Base-by-base conservation (phyloP, 1,284 basidiomycete genomes). In the Cutaneotrichosporon dermatis region DNA sequence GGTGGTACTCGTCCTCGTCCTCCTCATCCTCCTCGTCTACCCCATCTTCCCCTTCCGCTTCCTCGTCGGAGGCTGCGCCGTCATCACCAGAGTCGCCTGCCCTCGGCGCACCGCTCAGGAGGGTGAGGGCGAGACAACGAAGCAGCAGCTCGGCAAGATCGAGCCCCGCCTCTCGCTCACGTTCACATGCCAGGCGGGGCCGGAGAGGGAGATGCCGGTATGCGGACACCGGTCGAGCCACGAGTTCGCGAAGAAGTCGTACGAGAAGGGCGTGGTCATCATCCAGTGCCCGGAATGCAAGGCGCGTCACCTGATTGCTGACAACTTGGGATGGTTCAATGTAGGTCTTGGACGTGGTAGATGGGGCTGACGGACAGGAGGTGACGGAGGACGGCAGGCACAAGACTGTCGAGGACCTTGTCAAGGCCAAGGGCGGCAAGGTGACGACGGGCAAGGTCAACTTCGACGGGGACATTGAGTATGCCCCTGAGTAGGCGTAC, bases 281-380 rank as follows among this genome's bases (percentile, higher is more conserved):
- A 85, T 97, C 0, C 85, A 95, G 72, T 98, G 95, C 78, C 92
- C 94, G 1, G 84, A 84, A 12, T 98, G 95, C 78, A 86, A 90
- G 70, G 92, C 91, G 72, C 80, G 90, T 49, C 90, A 92, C 77
- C 80, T 92, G 15, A 92, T 93, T 70, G 92, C 93, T 7, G 92
- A 96, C 73, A 87, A 96, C 70, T 77, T 96, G 12, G 90, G 90
- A 1, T 96, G 93, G 93, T 96, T 96, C 80, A 75, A 77, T 54
- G 75, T 74, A 55, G 50, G 71, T 65, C 15, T 25, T 25, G 25
- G 25, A 25, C 25, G 25, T 25, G 25, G 25, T 25, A 25, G 25
- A 25, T 25, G 25, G 25, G 25, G 25, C 54, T 52, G 6, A 43
- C 50, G 4, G 15, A 34, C 54, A 79, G 71, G 71, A 78, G 60